Conservation (phyloP, 306 rosid genomes). For the Dicorynia guianensis region DNA sequence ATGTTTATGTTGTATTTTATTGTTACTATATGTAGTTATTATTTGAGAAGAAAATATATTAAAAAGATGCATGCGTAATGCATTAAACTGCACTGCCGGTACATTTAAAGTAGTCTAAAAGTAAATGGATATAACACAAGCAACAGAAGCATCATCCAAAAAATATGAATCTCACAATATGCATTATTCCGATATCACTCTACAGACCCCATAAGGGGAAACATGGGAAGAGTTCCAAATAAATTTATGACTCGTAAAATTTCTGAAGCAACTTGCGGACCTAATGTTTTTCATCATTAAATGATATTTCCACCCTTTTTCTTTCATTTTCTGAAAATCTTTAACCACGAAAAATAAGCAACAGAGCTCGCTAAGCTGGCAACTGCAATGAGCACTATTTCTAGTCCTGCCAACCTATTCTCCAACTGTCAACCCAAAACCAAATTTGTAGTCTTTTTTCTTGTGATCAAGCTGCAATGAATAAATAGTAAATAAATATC, state of each 20-base stretch:
- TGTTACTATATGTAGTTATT: no score
- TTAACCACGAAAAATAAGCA: conserved; percentile 41
- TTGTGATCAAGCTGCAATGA: conserved; percentile 83
- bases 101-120: no score
- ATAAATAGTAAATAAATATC: conserved; percentile 36
- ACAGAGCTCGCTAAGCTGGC: conserved; percentile 43
- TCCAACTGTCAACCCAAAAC: conserved; percentile 97
- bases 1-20: no score
- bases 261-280: conserved; percentile 47
- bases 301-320: conserved; percentile 45
- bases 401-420: conserved; percentile 61
- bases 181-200: conserved; percentile 52
- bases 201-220: conserved; percentile 53
- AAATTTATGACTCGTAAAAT: conserved; percentile 36
- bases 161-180: conserved; percentile 46
- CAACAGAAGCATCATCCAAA: conserved; percentile 35
- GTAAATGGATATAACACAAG: background rate
- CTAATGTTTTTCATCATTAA: conserved; percentile 48
- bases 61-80: no score
- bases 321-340: conserved; percentile 16
- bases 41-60: no score
- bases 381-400: conserved; percentile 35
- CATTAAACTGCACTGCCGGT: no score
- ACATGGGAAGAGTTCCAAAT: conserved; percentile 47
- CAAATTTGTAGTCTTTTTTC: conserved; percentile 97